Conservation (phyloP, 2,329 filamentous ascomycete species). For the Hypocreales sp. region DNA sequence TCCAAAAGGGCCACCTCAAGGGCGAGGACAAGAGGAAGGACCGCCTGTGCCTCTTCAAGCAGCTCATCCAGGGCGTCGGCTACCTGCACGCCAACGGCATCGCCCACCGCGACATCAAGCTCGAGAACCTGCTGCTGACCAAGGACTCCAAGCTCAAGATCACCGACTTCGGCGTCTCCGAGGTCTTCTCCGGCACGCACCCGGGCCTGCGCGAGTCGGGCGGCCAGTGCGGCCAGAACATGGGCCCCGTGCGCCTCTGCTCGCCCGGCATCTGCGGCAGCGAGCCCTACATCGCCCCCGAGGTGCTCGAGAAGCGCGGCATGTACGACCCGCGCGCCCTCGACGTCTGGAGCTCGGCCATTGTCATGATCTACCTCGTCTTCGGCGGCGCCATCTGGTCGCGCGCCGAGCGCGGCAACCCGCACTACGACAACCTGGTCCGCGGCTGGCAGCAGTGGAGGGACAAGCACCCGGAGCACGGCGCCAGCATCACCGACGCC, state of each 20-base stretch:
- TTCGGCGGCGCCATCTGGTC: slow-evolving; percentile 63
- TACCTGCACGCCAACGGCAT: slow-evolving; percentile 76
- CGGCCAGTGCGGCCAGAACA: slow-evolving; percentile 58
- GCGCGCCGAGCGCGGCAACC: slow-evolving; percentile 40
- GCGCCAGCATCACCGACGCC: slow-evolving; percentile 30
- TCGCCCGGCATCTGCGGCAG: slow-evolving; percentile 72
- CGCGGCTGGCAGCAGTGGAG: slow-evolving; percentile 57
- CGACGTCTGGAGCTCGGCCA: slow-evolving; percentile 75
- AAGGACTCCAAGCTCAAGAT: slow-evolving; percentile 76
- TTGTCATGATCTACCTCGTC: slow-evolving; percentile 66
- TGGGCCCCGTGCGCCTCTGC: slow-evolving; percentile 57
- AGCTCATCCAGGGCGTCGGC: slow-evolving; percentile 65
- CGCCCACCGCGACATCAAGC: slow-evolving; percentile 81
- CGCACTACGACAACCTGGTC: slow-evolving; percentile 50
- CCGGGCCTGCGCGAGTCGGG: slow-evolving; percentile 60
- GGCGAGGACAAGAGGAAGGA: slow-evolving; percentile 50
- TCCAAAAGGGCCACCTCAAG: slow-evolving; percentile 55
- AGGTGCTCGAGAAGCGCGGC: slow-evolving; percentile 55
- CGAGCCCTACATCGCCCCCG: slow-evolving; percentile 74
- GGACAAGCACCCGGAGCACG: slow-evolving; percentile 28
- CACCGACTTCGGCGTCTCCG: slow-evolving; percentile 80
- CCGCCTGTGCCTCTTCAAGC: slow-evolving; percentile 76
- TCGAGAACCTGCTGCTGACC: slow-evolving; percentile 71
- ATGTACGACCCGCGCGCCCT: slow-evolving; percentile 59
- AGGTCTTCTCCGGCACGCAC: slow-evolving; percentile 71